Evolutionary conservation across 2,329 filamentous ascomycete genomes (phyloP), one percentile per base, ranked within the genome.

Genomic region (Colletotrichum orchidophilum): DNA sequence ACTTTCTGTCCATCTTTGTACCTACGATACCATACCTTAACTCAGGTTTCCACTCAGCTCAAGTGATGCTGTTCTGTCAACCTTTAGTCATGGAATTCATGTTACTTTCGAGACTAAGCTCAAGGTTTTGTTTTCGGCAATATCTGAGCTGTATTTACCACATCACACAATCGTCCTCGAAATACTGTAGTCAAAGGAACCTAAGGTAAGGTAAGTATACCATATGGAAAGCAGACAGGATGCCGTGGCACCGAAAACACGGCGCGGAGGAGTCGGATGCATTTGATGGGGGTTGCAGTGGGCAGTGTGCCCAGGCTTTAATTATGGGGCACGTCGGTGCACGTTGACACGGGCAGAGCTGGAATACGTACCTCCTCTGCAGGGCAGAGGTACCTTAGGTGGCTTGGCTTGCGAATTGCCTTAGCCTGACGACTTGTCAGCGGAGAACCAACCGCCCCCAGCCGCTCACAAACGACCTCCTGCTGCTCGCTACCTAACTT

Each of bases 361-460:
- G 33, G n/a, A 49, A 61, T 65, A 69, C 66, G 42, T 65, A 67
- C 54, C 33, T 15, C 60, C 21, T 42, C 31, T 46, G n/a, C 18
- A 46, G 21, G 39, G 39, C 39, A 46, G 5, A 57, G 50, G 35
- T 54, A 55, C 29, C 33, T 26, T 15, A 52, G 55, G 67, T 66
- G 63, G 67, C 54, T 61, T 58, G 54, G 68, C 52, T 52, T 71
- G 63, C 64, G 50, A 67, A 57, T 67, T n/a, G 21, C 18, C 39
- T 46, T 62, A 35, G 59, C 57, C 68, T 62, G 50, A 70, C 33
- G 62, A 66, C 54, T 50, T 61, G 35, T 52, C 42, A 52, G 58
- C 55, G 49, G n/a, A 66, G 54, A 63, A 60, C 39, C 63, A 67
- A 42, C 42, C 63, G 46, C 49, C 58, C 67, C 35, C 67, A 49